phyloP scores from a whole-genome alignment of 768 basidiomycete species.

The Trametes meyenii region DNA sequence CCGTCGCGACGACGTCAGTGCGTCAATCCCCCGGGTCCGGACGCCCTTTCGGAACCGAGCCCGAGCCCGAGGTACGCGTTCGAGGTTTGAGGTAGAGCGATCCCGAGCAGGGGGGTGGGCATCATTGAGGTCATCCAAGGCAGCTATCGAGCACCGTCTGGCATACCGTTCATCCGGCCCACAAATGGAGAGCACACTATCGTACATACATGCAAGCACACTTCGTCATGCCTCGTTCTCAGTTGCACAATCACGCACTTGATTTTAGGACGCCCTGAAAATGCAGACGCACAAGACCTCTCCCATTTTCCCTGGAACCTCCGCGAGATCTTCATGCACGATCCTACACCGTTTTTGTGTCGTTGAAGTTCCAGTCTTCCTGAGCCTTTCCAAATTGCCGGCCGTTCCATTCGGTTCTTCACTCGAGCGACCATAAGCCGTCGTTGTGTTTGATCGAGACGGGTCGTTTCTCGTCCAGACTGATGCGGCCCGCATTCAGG shows the following conservation, averaged over 20 bases:
- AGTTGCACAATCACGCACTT: neutral
- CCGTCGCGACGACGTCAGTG: neutral
- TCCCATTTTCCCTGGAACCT: neutral
- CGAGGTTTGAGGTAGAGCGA: neutral
- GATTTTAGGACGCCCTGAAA: neutral
- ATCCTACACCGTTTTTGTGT: neutral
- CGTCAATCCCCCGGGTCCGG: neutral
- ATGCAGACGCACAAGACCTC: neutral
- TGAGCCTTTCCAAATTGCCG: neutral
- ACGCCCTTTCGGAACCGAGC: neutral
- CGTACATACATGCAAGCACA: slow-evolving; percentile 7
- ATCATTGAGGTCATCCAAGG: neutral
- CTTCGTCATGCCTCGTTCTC: neutral
- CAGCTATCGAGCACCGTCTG: neutral
- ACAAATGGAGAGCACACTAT: neutral
- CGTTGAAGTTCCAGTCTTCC: neutral
- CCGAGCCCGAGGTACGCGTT: no score
- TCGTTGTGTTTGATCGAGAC: slow-evolving; percentile 75
- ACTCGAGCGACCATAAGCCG: slow-evolving; percentile 71
- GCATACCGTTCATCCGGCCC: neutral
- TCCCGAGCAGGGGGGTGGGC: neutral
- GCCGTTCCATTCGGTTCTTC: slow-evolving; percentile 26
- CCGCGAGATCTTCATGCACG: slow-evolving; percentile 2
- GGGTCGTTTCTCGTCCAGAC: slow-evolving; percentile 85
- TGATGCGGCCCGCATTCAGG: slow-evolving; percentile 87